A percentile compares a stretch with the other conserved stretches of the same genome.
phyloP scores from a whole-genome alignment of 208 protist genomes.

The Zelonia costaricensis region DNA sequence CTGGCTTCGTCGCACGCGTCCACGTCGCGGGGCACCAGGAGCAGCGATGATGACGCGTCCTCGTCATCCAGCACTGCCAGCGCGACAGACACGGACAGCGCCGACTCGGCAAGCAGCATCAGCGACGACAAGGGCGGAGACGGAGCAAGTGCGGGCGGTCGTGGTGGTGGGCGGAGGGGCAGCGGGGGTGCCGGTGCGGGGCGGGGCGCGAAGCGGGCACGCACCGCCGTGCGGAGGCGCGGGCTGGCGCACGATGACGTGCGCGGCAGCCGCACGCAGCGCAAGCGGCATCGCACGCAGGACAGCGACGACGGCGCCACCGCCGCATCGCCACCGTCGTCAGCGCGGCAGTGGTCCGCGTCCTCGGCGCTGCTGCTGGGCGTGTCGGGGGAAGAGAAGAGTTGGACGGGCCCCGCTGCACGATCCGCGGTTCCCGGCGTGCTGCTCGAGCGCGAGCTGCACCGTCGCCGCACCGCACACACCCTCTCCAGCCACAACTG shows the following conservation, averaged over 20 bases:
- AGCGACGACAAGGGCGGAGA: not conserved
- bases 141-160: too few relatives aligned
- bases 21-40: too few relatives aligned
- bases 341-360: not conserved
- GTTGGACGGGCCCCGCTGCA: too few relatives aligned
- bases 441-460: too few relatives aligned
- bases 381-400: not conserved
- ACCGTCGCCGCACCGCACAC: too few relatives aligned
- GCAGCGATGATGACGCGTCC: too few relatives aligned
- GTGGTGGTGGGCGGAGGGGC: not conserved
- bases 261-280: too few relatives aligned
- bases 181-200: not conserved
- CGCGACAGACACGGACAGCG: too few relatives aligned
- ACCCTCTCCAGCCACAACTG: not conserved
- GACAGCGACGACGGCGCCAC: not conserved
- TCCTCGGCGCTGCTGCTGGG: slow-evolving; percentile 21
- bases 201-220: not conserved
- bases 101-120: too few relatives aligned
- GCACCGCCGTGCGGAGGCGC: not conserved
- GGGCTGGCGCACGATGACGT: too few relatives aligned
- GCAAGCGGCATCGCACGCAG: not conserved
- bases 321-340: not conserved
- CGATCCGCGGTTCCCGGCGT: not conserved
- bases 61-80: too few relatives aligned
- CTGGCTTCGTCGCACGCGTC: too few relatives aligned